These are phyloP conservation scores for Cucurbita maxima DNA, from an alignment of 306 rosid species.

Conservation along the genomic window DNA sequence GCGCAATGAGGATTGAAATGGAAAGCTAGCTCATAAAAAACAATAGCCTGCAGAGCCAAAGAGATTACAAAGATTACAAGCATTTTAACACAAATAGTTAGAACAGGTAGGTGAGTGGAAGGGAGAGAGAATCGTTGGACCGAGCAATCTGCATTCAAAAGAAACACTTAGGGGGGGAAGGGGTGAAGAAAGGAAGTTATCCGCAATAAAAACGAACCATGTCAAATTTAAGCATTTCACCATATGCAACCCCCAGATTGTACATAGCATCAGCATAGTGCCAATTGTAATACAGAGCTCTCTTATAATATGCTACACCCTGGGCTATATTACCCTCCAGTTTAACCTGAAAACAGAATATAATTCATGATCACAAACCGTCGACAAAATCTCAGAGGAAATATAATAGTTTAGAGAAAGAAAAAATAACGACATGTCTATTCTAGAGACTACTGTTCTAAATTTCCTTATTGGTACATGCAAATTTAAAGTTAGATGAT, in stretches of 20 bases:
- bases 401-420: neutral
- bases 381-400: neutral
- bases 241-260: slow-evolving; percentile 98
- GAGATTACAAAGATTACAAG: neutral
- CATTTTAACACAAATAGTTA: slow-evolving; percentile 8
- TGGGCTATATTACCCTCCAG: slow-evolving; percentile 86
- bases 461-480: neutral
- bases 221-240: slow-evolving; percentile 97
- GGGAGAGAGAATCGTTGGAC: neutral
- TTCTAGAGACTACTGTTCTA: too few relatives aligned
- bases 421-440: neutral
- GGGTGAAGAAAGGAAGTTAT: neutral
- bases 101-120: neutral
- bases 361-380: slow-evolving; percentile 9
- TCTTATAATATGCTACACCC: slow-evolving; percentile 83
- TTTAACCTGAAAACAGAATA: slow-evolving; percentile 48
- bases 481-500: neutral
- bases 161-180: neutral
- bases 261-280: slow-evolving; percentile 99
- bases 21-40: slow-evolving; percentile 92
- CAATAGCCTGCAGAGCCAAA: slow-evolving; percentile 67
- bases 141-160: neutral
- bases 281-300: slow-evolving; percentile 90
- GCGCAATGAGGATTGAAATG: slow-evolving; percentile 98
- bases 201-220: slow-evolving; percentile 39